Base-by-base conservation (phyloP, 1,139 yeast species). In the Magnusiomyces suaveolens region DNA sequence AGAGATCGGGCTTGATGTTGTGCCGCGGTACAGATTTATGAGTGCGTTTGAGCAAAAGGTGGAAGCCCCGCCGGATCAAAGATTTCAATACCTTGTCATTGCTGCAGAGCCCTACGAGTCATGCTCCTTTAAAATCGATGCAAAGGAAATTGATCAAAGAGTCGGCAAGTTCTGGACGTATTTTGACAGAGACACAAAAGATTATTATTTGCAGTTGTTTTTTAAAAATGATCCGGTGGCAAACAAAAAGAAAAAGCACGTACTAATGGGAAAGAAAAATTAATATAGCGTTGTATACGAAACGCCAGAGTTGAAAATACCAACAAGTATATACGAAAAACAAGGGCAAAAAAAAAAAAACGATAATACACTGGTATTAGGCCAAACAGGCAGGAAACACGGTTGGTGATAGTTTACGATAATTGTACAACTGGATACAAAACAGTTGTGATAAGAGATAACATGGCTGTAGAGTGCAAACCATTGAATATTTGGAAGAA, bases 91-190 rank as follows among this genome's bases (percentile, higher is more conserved):
- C 63, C 64, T 88, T 59, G 79, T 87, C n/a, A 69, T 87, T 0
- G 80, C 87, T 26, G 94, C 87, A 0, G 95, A 87, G 64, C 96
- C 96, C 0, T 88, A 87, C 66, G 92, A 87, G 56, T 85, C 83
- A 54, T 74, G 86, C 18, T 84, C 83, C 1, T 74, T 88, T 59
- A 82, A 85, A 54, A 73, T 88, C 4, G 92, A 92, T 1, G 76
- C 80, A 25, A 73, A 70, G 32, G 76, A 77, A 36, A 78, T 83
- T 23, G 85, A 81, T 61, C 72, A 74, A 59, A 71, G 75, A 1
- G 68, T 64, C 1, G 73, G 76, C 2, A 72, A 71, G 52, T 77
- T 79, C 55, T 85, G 92, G 89, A 80, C 84, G 69, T 75, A 75
- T 65, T 87, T 83, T 78, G 92, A 86, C 67, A 68, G 64, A 32